Evolutionary conservation across 164 flowering plant species (phyloP).

Genomic region (Cinnamomum chago): DNA sequence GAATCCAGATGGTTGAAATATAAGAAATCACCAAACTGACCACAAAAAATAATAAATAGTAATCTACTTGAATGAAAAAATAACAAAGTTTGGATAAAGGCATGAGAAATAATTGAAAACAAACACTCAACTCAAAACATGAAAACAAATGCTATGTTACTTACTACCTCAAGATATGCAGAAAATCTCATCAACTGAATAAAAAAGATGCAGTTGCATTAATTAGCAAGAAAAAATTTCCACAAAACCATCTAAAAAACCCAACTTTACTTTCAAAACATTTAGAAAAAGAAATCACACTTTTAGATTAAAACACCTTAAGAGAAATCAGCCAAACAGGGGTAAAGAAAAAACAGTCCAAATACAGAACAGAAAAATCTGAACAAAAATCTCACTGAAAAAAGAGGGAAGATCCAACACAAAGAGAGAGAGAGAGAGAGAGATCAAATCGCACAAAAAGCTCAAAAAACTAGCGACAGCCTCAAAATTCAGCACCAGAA

Average conservation of each 20-base stretch:
- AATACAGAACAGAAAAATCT: too few relatives aligned
- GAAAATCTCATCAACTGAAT: not conserved
- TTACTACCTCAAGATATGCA: not conserved
- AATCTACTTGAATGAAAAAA: too few relatives aligned
- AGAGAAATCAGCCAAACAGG: not conserved
- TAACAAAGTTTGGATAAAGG: too few relatives aligned
- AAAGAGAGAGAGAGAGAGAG: too few relatives aligned
- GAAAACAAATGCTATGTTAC: too few relatives aligned
- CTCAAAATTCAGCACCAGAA: not conserved
- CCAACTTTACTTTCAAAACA: not conserved
- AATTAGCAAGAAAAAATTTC: not conserved
- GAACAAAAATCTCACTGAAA: too few relatives aligned
- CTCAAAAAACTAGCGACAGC: not conserved
- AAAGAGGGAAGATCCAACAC: not conserved
- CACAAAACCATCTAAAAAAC: too few relatives aligned
- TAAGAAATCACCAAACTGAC: not conserved
- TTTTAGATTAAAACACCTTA: not conserved
- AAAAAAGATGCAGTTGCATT: not conserved
- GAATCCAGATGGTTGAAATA: not conserved
- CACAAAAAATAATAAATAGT: too few relatives aligned
- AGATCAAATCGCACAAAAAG: not conserved
- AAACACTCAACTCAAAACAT: too few relatives aligned
- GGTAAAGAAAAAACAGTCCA: too few relatives aligned
- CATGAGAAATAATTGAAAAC: too few relatives aligned
- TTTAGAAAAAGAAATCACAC: too few relatives aligned